A percentile compares a stretch with the other conserved stretches of the same genome.
Evolutionary conservation across 2,329 filamentous ascomycete species (phyloP).

Genomic region (Fusarium brachygibbosum): DNA sequence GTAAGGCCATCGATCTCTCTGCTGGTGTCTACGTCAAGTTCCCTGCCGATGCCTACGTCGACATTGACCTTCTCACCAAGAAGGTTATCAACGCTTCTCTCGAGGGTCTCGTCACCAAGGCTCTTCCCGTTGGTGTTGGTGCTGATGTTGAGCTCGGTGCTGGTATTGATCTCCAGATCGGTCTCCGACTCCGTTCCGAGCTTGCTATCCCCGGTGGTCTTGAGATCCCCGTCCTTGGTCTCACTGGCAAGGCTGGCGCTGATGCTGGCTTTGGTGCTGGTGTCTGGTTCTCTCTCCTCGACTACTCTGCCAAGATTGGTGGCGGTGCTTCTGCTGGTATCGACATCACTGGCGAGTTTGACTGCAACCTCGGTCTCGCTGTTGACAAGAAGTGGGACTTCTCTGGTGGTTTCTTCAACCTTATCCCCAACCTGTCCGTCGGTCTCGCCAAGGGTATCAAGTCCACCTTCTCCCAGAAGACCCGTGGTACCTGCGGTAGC

Average conservation of each 20-base stretch:
- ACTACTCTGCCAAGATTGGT: slow-evolving; percentile 62
- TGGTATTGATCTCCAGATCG: slow-evolving; percentile 61
- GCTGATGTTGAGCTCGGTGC: slow-evolving; percentile 54
- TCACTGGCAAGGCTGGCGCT: slow-evolving; percentile 54
- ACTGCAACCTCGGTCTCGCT: slow-evolving; percentile 42
- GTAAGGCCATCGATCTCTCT: slow-evolving; percentile 63
- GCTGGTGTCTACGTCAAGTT: slow-evolving; percentile 63
- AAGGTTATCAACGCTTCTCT: slow-evolving; percentile 59
- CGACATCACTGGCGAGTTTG: slow-evolving; percentile 36
- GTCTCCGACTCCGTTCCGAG: slow-evolving; percentile 65
- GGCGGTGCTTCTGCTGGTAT: slow-evolving; percentile 55
- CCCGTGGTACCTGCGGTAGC: slow-evolving; percentile 36
- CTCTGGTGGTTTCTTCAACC: slow-evolving; percentile 52
- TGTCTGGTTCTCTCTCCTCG: slow-evolving; percentile 66
- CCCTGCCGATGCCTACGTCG: slow-evolving; percentile 59
- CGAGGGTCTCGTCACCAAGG: slow-evolving; percentile 46
- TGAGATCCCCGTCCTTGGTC: slow-evolving; percentile 43
- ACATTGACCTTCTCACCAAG: slow-evolving; percentile 59
- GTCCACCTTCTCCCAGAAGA: slow-evolving; percentile 31
- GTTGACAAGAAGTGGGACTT: slow-evolving; percentile 41
- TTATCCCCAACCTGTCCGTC: slow-evolving; percentile 58
- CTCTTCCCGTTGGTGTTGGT: slow-evolving; percentile 47
- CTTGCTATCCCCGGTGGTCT: slow-evolving; percentile 56
- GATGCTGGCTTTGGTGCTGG: slow-evolving; percentile 56
- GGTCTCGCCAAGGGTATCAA: slow-evolving; percentile 49